These are phyloP conservation scores for Lecanicillium sp. DNA, from an alignment of 2,329 filamentous ascomycete species.

Conservation along the genomic window DNA sequence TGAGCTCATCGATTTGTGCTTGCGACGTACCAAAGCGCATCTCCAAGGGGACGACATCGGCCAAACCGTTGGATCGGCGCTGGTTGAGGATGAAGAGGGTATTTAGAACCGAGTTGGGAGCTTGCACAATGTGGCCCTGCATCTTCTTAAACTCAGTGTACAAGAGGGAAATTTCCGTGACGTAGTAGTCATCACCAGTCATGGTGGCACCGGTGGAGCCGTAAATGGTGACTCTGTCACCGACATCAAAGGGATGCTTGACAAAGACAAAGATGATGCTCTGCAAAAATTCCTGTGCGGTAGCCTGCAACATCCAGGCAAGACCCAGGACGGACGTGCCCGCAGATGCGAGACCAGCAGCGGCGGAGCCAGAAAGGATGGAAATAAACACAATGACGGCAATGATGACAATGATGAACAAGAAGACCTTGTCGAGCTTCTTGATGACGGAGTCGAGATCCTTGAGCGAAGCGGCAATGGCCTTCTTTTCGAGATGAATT, in stretches of 20 bases:
- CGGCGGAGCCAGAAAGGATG: constrained; percentile 82
- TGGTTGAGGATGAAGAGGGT: constrained; percentile 93
- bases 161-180: constrained; percentile 85
- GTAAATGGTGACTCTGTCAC: constrained; percentile 85
- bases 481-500: constrained; percentile 88
- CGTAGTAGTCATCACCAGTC: constrained; percentile 87
- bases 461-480: constrained; percentile 88
- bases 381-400: constrained; percentile 81
- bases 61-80: constrained; percentile 77
- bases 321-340: constrained; percentile 82
- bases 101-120: constrained; percentile 89
- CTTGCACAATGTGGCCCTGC: constrained; percentile 92
- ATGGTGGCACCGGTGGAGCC: constrained; percentile 75
- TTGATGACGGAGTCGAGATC: constrained; percentile 89
- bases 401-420: constrained; percentile 77
- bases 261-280: constrained; percentile 93
- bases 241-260: constrained; percentile 95
- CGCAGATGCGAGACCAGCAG: constrained; percentile 80
- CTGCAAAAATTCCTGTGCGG: constrained; percentile 89
- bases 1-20: constrained; percentile 74
- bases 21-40: constrained; percentile 85
- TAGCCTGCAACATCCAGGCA: constrained; percentile 87
- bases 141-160: constrained; percentile 99
- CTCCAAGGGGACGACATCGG: constrained; percentile 74
- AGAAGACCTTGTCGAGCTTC: constrained; percentile 81